A percentile compares a stretch with the other conserved stretches of the same genome.
phyloP scores from a whole-genome alignment of 345 rosid genomes.

The Anastatica hierochuntica region DNA sequence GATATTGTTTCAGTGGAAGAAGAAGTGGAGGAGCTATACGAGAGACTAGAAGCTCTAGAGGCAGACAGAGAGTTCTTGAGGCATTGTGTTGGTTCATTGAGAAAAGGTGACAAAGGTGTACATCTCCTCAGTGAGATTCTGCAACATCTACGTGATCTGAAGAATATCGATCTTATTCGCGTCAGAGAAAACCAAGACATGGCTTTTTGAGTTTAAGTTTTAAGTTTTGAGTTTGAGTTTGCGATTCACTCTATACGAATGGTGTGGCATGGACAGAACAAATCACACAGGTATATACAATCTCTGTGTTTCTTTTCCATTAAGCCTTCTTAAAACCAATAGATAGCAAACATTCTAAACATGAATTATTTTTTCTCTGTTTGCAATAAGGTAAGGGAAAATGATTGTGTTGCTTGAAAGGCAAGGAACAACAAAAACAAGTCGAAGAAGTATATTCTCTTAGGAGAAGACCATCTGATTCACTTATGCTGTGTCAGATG shows the following conservation, averaged over 20 bases:
- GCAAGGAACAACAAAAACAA: slow-evolving; percentile 15
- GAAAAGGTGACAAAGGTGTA: slow-evolving; percentile 85
- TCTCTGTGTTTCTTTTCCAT: no score
- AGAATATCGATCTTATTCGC: slow-evolving; percentile 44
- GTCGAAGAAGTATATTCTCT: slow-evolving; percentile 7
- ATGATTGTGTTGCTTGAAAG: slow-evolving; percentile 16
- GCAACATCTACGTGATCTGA: slow-evolving; percentile 78
- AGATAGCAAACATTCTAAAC: no score
- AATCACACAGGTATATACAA: slow-evolving; percentile 29
- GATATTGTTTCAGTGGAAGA: slow-evolving; percentile 62
- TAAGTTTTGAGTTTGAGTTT: slow-evolving; percentile 10
- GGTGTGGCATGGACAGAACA: slow-evolving; percentile 13
- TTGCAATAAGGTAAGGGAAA: slow-evolving; percentile 2
- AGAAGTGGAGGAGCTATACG: slow-evolving; percentile 76
- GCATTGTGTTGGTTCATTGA: slow-evolving; percentile 76
- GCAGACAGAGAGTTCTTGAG: slow-evolving; percentile 88
- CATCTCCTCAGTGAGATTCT: slow-evolving; percentile 71
- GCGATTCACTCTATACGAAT: background rate
- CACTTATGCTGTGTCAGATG: no score
- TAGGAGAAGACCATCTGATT: no score
- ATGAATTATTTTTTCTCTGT: no score
- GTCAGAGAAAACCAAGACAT: slow-evolving; percentile 35
- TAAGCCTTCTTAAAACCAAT: no score
- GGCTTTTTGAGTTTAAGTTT: no score
- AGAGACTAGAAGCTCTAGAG: slow-evolving; percentile 80